phyloP scores from a whole-genome alignment of 2,329 filamentous ascomycete species.

The Microdochium nivale region DNA sequence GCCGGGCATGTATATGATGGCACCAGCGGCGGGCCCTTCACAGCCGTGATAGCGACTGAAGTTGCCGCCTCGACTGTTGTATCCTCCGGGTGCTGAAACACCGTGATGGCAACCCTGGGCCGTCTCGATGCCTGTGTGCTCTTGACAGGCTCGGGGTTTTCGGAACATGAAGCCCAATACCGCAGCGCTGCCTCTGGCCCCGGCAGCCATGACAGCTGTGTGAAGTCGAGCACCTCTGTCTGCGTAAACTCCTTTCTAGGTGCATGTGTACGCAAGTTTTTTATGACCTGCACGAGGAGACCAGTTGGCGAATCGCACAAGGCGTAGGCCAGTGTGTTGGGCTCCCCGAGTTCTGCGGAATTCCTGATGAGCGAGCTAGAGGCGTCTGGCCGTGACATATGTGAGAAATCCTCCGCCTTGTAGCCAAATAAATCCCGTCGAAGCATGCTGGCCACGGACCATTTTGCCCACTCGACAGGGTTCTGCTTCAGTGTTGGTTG shows the following conservation, averaged over 20 bases:
- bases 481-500: constrained; percentile 35
- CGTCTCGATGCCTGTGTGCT: constrained; percentile 16
- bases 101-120: constrained; percentile 36
- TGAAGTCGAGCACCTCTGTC: constrained; percentile 50
- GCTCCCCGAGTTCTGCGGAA: constrained; percentile 20
- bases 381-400: constrained; percentile 19
- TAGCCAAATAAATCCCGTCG: constrained; percentile 47
- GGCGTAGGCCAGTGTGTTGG: constrained; percentile 49
- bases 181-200: constrained; percentile 53
- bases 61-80: constrained; percentile 7
- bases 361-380: constrained; percentile 13
- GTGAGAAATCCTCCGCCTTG: constrained; percentile 38
- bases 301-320: constrained; percentile 54
- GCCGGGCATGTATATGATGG: constrained; percentile 33
- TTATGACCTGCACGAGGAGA: constrained; percentile 44
- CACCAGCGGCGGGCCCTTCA: constrained; percentile 3
- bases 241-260: constrained; percentile 32
- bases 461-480: constrained; percentile 44
- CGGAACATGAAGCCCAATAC: constrained; percentile 40
- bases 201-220: constrained; percentile 57
- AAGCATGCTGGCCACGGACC: constrained; percentile 42
- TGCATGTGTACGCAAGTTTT: constrained; percentile 31
- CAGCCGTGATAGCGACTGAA: constrained; percentile 7
- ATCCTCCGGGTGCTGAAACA: constrained; percentile 23
- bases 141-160: constrained; percentile 20